A percentile compares a stretch with the other conserved stretches of the same genome.
Conservation (phyloP, 116 monocot species). For the Posidonia oceanica region DNA sequence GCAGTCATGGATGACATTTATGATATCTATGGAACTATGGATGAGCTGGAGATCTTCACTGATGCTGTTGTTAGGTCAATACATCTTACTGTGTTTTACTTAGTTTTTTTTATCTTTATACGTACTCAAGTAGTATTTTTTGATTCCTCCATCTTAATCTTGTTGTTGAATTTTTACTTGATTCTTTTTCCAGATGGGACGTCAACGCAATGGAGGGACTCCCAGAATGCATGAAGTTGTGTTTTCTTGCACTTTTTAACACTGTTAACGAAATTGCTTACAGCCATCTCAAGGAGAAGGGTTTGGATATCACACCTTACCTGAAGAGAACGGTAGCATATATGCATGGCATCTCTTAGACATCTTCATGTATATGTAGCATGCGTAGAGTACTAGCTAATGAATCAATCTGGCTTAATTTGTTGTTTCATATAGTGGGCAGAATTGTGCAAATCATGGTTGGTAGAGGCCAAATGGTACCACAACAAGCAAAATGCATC, state of each 20-base stretch:
- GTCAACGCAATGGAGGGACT: conserved; percentile 6
- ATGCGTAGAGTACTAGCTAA: no score
- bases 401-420: background rate
- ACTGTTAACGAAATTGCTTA: conserved; percentile 6
- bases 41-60: conserved; percentile 13
- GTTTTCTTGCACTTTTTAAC: conserved; percentile 11
- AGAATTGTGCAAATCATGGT: background rate
- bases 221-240: conserved; percentile 16
- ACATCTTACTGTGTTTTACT: no score
- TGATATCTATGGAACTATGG: conserved; percentile 11
- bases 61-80: conserved; percentile 9
- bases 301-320: background rate
- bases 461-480: conserved; percentile 12
- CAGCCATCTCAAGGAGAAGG: background rate
- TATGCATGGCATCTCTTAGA: no score
- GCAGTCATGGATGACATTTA: conserved; percentile 9
- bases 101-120: background rate
- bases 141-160: background rate
- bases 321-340: background rate
- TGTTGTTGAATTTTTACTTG: background rate
- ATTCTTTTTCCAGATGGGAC: conserved; percentile 10
- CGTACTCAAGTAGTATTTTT: background rate
- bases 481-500: background rate
- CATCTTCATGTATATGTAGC: background rate
- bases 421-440: background rate